Conservation (phyloP, 2,329 filamentous ascomycete species). For the Trichoderma hamatum region DNA sequence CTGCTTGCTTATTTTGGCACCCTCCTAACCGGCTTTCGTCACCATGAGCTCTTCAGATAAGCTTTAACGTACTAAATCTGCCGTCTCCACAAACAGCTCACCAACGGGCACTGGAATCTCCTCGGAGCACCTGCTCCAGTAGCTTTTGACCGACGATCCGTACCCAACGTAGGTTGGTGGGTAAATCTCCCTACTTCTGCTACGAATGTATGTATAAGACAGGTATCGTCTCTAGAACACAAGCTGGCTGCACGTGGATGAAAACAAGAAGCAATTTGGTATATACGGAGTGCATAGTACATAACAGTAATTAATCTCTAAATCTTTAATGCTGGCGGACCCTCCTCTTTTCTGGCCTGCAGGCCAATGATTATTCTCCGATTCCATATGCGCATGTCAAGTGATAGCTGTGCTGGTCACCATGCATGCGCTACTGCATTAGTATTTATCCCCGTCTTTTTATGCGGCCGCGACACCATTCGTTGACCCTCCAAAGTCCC, state of each 20-base stretch:
- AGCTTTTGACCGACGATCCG: background rate
- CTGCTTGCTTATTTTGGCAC: background rate
- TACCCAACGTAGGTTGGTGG: background rate
- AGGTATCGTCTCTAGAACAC: background rate
- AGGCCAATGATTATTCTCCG: conserved; percentile 6
- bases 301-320: background rate
- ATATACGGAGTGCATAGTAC: background rate
- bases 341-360: background rate
- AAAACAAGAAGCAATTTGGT: background rate
- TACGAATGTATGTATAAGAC: background rate
- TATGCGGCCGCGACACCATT: conserved; percentile 20
- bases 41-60: conserved; percentile 10
- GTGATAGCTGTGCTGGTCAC: background rate
- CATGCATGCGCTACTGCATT: conserved; percentile 20
- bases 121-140: conserved; percentile 11
- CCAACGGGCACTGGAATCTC: background rate
- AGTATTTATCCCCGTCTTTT: background rate
- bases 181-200: background rate
- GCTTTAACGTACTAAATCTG: conserved; percentile 4
- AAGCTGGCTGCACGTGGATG: background rate
- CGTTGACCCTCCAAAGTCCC: conserved; percentile 53
- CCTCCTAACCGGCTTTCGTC: background rate
- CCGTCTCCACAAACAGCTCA: conserved; percentile 18
- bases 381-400: conserved; percentile 8
- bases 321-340: background rate